phyloP scores from a whole-genome alignment of 257 asterid genomes.

The Henckelia pumila region DNA sequence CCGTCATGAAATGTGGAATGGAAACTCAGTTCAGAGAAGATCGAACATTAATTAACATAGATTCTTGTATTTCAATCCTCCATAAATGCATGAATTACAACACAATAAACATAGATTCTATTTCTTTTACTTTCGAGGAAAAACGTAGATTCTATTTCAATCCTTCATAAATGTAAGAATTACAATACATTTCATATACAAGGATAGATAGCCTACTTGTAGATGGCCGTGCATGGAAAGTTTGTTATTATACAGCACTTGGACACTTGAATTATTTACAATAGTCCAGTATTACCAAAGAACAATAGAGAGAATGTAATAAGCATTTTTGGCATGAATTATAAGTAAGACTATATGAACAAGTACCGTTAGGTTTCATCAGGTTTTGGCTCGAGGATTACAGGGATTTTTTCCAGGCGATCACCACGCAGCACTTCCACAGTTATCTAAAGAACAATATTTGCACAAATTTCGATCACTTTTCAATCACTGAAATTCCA shows the following conservation, averaged over 20 bases:
- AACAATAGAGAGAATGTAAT: neutral
- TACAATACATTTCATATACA: no score
- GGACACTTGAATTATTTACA: neutral
- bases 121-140: no score
- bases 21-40: neutral
- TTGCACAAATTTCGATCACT: neutral
- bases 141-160: neutral
- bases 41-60: no score
- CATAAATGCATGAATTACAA: neutral
- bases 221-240: neutral
- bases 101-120: no score
- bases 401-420: constrained; percentile 51
- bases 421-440: constrained; percentile 58
- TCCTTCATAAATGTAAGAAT: neutral
- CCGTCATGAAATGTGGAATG: neutral
- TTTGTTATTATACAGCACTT: neutral
- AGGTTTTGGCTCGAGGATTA: constrained; percentile 50
- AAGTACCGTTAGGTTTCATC: constrained; percentile 35
- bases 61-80: neutral
- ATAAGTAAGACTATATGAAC: neutral
- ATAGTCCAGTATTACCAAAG: neutral
- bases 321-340: neutral
- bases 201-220: neutral
- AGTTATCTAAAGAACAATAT: constrained; percentile 34
- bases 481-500: neutral